Percentiles rank a stretch among this genome's conserved stretches.
Conservation (phyloP, 345 rosid species). For the Heritiera littoralis region DNA sequence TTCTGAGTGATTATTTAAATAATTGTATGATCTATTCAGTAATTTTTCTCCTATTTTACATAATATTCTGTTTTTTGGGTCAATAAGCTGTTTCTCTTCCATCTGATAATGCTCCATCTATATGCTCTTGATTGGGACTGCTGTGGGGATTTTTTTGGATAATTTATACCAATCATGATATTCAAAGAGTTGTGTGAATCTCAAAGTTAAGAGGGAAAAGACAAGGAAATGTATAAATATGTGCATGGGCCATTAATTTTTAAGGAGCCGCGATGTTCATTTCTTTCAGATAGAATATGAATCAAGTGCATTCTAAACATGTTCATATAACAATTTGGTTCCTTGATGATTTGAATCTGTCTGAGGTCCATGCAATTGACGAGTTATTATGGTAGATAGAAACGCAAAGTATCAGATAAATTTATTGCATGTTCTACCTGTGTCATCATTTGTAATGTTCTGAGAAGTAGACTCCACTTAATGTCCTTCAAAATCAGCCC, state of each 20-base stretch:
- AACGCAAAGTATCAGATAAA: neutral
- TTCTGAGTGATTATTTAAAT: neutral
- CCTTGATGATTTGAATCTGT: slow-evolving; percentile 1
- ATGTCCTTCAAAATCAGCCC: neutral
- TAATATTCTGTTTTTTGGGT: neutral
- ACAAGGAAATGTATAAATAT: neutral
- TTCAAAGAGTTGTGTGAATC: neutral
- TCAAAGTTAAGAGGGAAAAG: neutral
- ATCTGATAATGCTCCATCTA: neutral
- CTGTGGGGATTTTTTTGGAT: neutral
- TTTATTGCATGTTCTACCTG: neutral
- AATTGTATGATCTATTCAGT: neutral
- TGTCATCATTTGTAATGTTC: neutral
- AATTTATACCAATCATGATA: neutral
- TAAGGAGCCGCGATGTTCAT: neutral
- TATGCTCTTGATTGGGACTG: neutral
- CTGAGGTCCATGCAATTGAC: neutral
- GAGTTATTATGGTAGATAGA: neutral
- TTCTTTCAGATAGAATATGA: neutral
- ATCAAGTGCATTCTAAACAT: neutral
- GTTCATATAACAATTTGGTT: neutral
- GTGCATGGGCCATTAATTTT: slow-evolving; percentile 3
- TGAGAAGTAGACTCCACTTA: neutral
- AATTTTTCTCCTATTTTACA: neutral
- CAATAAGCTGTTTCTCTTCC: neutral